A percentile compares a stretch with the other conserved stretches of the same genome.
Conservation (phyloP, 1,284 basidiomycete genomes). For the Naganishia sp. region DNA sequence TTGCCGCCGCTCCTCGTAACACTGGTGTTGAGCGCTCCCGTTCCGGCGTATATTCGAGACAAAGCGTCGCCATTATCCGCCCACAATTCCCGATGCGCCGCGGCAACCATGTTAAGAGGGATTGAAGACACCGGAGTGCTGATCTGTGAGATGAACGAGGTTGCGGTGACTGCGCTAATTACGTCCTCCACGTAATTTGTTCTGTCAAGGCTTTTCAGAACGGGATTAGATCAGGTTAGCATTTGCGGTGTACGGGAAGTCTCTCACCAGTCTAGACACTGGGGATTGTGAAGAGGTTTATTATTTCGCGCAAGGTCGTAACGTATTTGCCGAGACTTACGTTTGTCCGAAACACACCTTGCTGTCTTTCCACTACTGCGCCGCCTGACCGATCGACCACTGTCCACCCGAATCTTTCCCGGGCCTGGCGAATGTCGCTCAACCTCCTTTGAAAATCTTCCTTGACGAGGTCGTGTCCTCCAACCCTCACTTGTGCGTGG, state of each 20-base stretch:
- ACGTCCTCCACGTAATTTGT: conserved; percentile 99
- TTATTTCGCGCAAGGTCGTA: not conserved
- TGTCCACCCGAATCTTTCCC: conserved; percentile 83
- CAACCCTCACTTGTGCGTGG: conserved; percentile 76
- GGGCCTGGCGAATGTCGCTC: conserved; percentile 63
- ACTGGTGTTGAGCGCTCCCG: conserved; percentile 91
- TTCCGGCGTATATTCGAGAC: conserved; percentile 90
- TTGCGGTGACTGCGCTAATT: conserved; percentile 72
- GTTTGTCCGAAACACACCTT: conserved; percentile 89
- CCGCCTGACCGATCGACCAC: conserved; percentile 68
- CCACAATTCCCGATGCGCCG: conserved; percentile 88
- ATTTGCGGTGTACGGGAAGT: conserved; percentile 16
- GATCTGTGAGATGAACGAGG: conserved; percentile 54
- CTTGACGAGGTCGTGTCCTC: conserved; percentile 84
- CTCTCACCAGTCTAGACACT: conserved; percentile 83
- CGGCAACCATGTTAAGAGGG: conserved; percentile 63
- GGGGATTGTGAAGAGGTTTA: not conserved
- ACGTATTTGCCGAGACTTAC: conserved; percentile 12
- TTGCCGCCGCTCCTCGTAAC: conserved; percentile 87
- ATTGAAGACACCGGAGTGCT: conserved; percentile 40
- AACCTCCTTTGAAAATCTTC: conserved; percentile 72
- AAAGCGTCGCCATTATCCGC: conserved; percentile 92
- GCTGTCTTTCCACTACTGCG: conserved; percentile 76
- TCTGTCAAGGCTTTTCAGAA: conserved; percentile 72
- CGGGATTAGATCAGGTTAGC: conserved; percentile 3